Base-by-base conservation (phyloP, 2,329 filamentous ascomycete genomes). In the Botrytis hyacinthi region DNA sequence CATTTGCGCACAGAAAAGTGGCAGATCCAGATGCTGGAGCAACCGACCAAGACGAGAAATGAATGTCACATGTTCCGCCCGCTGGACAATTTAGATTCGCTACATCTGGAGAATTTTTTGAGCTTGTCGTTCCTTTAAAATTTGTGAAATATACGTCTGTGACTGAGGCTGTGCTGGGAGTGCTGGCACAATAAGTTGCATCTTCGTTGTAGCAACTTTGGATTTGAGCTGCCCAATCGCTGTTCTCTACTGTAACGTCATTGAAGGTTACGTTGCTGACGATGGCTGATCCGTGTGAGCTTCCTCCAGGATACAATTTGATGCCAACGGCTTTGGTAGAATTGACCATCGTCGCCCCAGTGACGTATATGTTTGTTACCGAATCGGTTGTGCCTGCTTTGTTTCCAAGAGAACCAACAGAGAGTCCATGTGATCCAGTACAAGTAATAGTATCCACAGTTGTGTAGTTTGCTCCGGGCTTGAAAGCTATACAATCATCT, bases 401-500 rank as follows among this genome's bases (percentile, higher is more conserved):
- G 57, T 82, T 82, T 0, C 84, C 85, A 9, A 86, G 78, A 3
- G 83, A 85, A 6, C 85, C 85, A 8, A 87, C 84, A 1, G 83
- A 85, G 14, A 87, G 76, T 12, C 85, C 85, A 65, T 86, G 85
- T 14, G 83, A 84, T 26, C 84, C 84, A 4, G 80, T 83, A 77
- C 85, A 87, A 54, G 81, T 83, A 37, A 86, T 81, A 6, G 79
- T 80, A 26, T 80, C 78, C 8, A 86, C 83, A 3, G 81, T 82
- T 37, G 84, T 79, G 62, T 83, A 82, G 71, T 86, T 77, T 84
- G 81, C 84, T 66, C 87, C 87, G 1, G 85, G 86, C 81, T 89
- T 89, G 77, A 89, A 81, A 40, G 87, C 87, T 22, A 89, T 80
- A 77, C 87, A 89, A 78, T 89, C 87, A 72, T 89, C 87, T 80